Percentiles rank a stretch among this genome's conserved stretches.
Conservation (phyloP, 106 monocot genomes). For the Allium fistulosum region DNA sequence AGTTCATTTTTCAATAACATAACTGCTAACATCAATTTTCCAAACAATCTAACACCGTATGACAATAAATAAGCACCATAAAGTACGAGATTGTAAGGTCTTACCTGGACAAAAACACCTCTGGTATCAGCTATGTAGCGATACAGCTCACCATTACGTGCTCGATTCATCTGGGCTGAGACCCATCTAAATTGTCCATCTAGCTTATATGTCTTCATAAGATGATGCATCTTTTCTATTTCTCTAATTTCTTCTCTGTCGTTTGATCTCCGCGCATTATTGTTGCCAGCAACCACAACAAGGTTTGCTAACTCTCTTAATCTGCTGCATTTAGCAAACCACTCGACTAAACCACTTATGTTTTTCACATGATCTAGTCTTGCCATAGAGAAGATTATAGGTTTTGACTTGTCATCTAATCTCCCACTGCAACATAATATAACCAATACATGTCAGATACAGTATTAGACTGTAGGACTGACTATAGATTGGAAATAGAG, state of each 20-base stretch:
- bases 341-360: conserved; percentile 83
- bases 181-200: conserved; percentile 95
- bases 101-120: conserved; percentile 88
- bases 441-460: not conserved
- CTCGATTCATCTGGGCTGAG: conserved; percentile 73
- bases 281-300: conserved; percentile 75
- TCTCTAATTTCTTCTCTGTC: conserved; percentile 90
- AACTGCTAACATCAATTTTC: no score
- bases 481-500: no score
- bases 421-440: conserved; percentile 47
- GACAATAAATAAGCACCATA: no score
- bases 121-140: conserved; percentile 72
- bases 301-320: conserved; percentile 42
- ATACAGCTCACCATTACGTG: conserved; percentile 83
- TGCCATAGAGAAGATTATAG: conserved; percentile 96
- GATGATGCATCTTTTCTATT: conserved; percentile 89
- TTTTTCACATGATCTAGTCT: conserved; percentile 92
- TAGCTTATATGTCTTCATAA: conserved; percentile 63
- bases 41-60: no score
- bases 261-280: conserved; percentile 60
- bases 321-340: conserved; percentile 36
- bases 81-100: not conserved
- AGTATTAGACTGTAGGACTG: no score
- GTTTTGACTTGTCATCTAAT: conserved; percentile 77
- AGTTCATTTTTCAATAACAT: no score